Evolutionary conservation across 352 stramenopile genomes (phyloP).

Genomic region (Globisporangium splendens): DNA sequence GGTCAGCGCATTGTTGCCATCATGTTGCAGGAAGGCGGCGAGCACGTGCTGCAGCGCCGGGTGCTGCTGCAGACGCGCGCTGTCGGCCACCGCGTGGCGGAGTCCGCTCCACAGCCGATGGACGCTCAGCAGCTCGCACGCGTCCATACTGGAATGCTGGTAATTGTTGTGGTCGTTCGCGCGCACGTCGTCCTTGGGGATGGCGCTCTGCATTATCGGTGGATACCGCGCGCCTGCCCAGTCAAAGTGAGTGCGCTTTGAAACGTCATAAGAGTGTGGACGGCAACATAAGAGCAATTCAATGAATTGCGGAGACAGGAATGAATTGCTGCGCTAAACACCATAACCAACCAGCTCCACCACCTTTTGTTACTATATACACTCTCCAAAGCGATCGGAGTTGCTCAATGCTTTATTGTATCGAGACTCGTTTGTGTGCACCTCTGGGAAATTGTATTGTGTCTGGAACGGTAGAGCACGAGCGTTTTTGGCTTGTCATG

Average conservation of each 20-base stretch:
- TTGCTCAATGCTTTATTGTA: background rate
- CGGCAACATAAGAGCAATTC: background rate
- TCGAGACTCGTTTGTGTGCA: background rate
- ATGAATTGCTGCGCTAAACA: background rate
- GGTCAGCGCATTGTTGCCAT: constrained; percentile 8
- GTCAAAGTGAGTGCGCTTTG: constrained; percentile 1
- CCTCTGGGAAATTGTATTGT: background rate
- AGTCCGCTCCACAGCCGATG: constrained; percentile 25
- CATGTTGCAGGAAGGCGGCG: background rate
- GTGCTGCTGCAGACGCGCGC: constrained; percentile 26
- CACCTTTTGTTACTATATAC: background rate
- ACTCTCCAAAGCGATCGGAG: background rate
- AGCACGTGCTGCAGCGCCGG: constrained; percentile 34
- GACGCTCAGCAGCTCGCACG: constrained; percentile 25
- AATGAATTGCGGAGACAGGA: constrained; percentile 1
- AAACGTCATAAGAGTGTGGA: constrained; percentile 17
- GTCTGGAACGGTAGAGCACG: background rate
- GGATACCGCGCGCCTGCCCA: background rate
- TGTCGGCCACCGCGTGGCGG: constrained; percentile 15
- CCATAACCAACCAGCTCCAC: background rate
- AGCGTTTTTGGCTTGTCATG: background rate
- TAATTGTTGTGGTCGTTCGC: background rate
- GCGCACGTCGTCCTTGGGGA: constrained; percentile 1
- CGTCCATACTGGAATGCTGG: constrained; percentile 6
- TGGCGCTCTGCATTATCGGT: constrained; percentile 1